Evolutionary conservation across 2,329 filamentous ascomycete species (phyloP).

Genomic region (Penicillium sp.): DNA sequence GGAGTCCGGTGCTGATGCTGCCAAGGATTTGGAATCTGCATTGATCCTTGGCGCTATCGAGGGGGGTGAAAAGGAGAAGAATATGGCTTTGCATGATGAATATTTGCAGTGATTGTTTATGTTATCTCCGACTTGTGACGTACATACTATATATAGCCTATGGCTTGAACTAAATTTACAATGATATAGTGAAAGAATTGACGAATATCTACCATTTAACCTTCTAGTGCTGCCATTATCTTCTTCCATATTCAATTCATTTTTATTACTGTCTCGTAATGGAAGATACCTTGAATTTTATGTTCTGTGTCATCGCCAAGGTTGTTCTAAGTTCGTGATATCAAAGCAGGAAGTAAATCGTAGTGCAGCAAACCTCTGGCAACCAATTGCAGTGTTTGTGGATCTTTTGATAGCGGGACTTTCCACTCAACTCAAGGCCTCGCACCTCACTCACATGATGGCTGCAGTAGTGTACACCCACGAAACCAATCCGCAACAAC

Average conservation of each 20-base stretch:
- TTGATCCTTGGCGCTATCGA: neutral
- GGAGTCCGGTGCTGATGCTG: neutral
- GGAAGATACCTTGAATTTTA: too few relatives aligned
- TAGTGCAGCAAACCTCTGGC: too few relatives aligned
- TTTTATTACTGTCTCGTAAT: too few relatives aligned
- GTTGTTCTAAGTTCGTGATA: too few relatives aligned
- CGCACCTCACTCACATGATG: neutral
- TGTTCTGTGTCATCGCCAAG: too few relatives aligned
- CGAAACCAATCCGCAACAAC: neutral
- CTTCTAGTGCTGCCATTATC: too few relatives aligned
- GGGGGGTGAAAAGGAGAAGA: neutral
- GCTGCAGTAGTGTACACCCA: neutral
- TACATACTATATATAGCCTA: neutral
- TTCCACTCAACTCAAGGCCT: too few relatives aligned
- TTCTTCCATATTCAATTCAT: too few relatives aligned
- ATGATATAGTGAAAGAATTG: neutral
- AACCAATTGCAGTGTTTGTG: too few relatives aligned
- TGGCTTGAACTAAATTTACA: neutral
- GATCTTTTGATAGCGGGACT: too few relatives aligned
- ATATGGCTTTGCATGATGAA: neutral
- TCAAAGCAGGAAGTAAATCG: too few relatives aligned
- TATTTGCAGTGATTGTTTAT: neutral
- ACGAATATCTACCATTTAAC: too few relatives aligned
- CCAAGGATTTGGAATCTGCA: neutral
- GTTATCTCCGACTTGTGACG: neutral